Percentiles rank a stretch among this genome's conserved stretches.
These are phyloP conservation scores for Wickerhamomyces silvicola DNA, from an alignment of 805 yeast genomes.

Conservation along the genomic window DNA sequence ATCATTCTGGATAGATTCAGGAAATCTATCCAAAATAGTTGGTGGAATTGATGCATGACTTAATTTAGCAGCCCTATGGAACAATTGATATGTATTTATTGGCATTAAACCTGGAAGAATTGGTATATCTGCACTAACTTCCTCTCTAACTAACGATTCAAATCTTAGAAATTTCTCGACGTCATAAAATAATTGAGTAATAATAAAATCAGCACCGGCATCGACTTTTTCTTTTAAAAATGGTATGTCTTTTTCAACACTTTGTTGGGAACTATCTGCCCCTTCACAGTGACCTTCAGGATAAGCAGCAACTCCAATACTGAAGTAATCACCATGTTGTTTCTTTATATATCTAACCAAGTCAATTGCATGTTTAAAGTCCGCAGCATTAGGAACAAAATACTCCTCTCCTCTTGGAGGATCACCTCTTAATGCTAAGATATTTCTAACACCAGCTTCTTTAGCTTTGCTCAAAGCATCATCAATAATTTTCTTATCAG, in stretches of 20 bases:
- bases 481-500: constrained; percentile 71
- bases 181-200: constrained; percentile 90
- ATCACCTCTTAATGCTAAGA: constrained; percentile 92
- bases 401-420: constrained; percentile 78
- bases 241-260: constrained; percentile 65
- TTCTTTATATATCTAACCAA: constrained; percentile 72
- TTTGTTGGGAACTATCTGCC: constrained; percentile 58
- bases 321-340: constrained; percentile 72
- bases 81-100: constrained; percentile 73
- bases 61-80: constrained; percentile 81
- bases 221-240: constrained; percentile 74
- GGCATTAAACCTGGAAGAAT: constrained; percentile 91
- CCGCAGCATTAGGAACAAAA: constrained; percentile 34
- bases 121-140: constrained; percentile 39
- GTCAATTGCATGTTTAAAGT: constrained; percentile 75
- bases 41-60: constrained; percentile 81
- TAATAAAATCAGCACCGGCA: constrained; percentile 93
- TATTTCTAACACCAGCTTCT: constrained; percentile 74
- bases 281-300: constrained; percentile 98
- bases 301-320: constrained; percentile 95
- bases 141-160: constrained; percentile 43
- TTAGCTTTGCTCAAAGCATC: constrained; percentile 69
- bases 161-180: constrained; percentile 67
- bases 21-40: constrained; percentile 44
- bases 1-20: constrained; percentile 53